Evolutionary conservation across 345 rosid species (phyloP).

Genomic region (Gossypium bickii): DNA sequence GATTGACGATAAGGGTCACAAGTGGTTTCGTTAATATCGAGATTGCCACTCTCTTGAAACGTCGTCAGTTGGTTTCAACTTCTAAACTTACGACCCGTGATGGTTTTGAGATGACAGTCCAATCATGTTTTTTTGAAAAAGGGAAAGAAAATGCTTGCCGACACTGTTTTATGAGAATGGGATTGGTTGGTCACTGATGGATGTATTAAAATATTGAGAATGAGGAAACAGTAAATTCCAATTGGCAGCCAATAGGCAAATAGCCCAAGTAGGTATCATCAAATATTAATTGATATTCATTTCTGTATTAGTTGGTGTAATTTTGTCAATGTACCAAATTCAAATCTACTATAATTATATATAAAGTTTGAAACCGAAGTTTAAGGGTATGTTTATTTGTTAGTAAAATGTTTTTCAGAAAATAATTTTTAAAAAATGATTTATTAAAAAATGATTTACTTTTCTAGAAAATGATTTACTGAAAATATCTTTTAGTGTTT

Average conservation of each 20-base stretch:
- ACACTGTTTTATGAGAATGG: not conserved
- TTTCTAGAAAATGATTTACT: too few relatives aligned
- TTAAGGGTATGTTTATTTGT: not conserved
- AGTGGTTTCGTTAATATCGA: not conserved
- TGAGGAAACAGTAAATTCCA: not conserved
- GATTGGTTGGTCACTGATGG: not conserved
- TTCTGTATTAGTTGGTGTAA: not conserved
- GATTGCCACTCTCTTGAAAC: constrained; percentile 10
- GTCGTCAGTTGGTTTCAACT: not conserved
- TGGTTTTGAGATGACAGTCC: not conserved
- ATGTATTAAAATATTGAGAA: not conserved
- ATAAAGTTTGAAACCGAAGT: not conserved
- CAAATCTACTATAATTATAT: not conserved
- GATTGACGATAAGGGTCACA: not conserved
- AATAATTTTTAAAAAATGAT: too few relatives aligned
- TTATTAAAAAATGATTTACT: too few relatives aligned
- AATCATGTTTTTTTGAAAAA: not conserved
- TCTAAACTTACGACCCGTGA: not conserved
- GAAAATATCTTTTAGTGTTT: too few relatives aligned
- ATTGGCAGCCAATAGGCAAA: not conserved
- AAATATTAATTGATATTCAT: not conserved
- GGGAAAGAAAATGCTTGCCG: not conserved
- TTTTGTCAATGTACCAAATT: not conserved
- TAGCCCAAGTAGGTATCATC: too few relatives aligned
- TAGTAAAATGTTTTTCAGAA: too few relatives aligned